Percentiles rank a stretch among this genome's conserved stretches.
Evolutionary conservation across 1,284 basidiomycete species (phyloP).

Genomic region (Moesziomyces sp.): DNA sequence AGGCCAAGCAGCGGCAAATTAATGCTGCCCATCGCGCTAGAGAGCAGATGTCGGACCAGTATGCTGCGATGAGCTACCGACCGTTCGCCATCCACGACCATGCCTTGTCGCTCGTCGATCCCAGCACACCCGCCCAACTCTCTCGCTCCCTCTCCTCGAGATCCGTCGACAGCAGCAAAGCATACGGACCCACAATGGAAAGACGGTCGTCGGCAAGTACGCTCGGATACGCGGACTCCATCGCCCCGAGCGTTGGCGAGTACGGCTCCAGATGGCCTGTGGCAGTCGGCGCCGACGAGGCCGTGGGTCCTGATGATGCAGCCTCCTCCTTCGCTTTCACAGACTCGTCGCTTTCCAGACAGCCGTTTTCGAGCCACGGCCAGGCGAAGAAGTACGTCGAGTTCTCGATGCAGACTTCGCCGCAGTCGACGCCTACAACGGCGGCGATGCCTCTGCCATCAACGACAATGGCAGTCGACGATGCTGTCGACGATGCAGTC

Average conservation of each 20-base stretch:
- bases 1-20: constrained; percentile 38
- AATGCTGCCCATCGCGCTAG: constrained; percentile 29
- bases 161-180: neutral
- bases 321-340: constrained; percentile 3
- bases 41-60: constrained; percentile 40
- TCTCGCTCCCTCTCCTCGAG: constrained; percentile 11
- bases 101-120: constrained; percentile 25
- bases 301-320: constrained; percentile 10
- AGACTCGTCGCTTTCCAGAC: constrained; percentile 6
- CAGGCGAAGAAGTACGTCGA: constrained; percentile 42
- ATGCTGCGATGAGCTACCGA: constrained; percentile 41
- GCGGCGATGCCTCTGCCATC: constrained; percentile 72
- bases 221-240: constrained; percentile 5
- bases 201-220: constrained; percentile 23
- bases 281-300: constrained; percentile 36
- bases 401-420: constrained; percentile 53
- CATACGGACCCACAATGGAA: constrained; percentile 2
- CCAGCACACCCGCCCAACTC: constrained; percentile 1
- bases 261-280: constrained; percentile 40
- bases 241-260: constrained; percentile 20
- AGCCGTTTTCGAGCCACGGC: constrained; percentile 3
- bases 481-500: constrained; percentile 13
- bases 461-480: constrained; percentile 17
- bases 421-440: constrained; percentile 80
- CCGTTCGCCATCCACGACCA: constrained; percentile 55